These are phyloP conservation scores for Inosperma sp. DNA, from an alignment of 768 basidiomycete genomes.

Conservation along the genomic window DNA sequence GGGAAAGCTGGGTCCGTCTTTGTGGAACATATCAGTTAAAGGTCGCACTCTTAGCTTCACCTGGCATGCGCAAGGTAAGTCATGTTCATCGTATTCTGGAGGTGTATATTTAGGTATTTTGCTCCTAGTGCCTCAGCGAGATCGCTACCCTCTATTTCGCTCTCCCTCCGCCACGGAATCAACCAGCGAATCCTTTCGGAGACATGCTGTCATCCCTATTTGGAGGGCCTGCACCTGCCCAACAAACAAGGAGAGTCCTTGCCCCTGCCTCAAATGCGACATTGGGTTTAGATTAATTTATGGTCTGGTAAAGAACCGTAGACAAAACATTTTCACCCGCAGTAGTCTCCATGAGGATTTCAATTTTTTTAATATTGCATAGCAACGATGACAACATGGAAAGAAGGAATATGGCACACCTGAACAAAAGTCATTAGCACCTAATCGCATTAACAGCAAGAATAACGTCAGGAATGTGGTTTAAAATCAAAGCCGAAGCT, in stretches of 20 bases:
- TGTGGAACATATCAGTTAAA: conserved; percentile 79
- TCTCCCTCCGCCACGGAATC: conserved; percentile 69
- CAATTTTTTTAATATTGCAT: conserved; percentile 5
- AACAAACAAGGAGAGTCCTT: conserved; percentile 40
- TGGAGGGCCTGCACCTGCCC: conserved; percentile 54
- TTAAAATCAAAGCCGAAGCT: conserved; percentile 62
- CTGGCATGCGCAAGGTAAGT: conserved; percentile 62
- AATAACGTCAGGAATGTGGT: conserved; percentile 18
- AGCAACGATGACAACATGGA: no score
- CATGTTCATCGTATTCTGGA: background rate
- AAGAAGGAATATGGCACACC: no score
- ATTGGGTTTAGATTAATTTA: conserved; percentile 45
- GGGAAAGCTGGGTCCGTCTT: conserved; percentile 81
- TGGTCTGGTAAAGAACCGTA: background rate
- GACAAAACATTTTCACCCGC: no score
- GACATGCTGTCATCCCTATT: conserved; percentile 89
- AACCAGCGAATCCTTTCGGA: conserved; percentile 75
- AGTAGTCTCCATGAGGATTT: no score
- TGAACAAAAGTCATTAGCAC: no score
- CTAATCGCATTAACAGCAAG: no score
- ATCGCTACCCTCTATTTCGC: conserved; percentile 79
- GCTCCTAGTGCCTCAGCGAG: conserved; percentile 56
- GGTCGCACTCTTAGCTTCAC: conserved; percentile 55
- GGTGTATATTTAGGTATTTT: background rate
- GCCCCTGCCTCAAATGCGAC: conserved; percentile 36